These are phyloP conservation scores for Pyricularia grisea DNA, from an alignment of 2,329 filamentous ascomycete species.

Conservation along the genomic window DNA sequence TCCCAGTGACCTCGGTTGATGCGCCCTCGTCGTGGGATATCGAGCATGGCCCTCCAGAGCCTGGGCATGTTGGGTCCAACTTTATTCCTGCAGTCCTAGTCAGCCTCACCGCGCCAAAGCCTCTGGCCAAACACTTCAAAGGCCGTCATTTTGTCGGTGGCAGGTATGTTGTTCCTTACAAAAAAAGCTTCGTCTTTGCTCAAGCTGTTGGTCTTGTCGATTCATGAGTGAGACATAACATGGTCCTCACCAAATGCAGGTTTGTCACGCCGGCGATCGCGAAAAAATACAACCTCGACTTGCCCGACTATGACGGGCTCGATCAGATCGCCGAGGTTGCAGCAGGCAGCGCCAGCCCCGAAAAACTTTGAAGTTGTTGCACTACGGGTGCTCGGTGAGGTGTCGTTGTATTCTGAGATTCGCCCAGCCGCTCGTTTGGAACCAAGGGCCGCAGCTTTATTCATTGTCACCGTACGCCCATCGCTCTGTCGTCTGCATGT, in stretches of 20 bases:
- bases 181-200: constrained; percentile 3
- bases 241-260: constrained; percentile 27
- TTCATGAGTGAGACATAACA: neutral
- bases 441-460: neutral
- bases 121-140: constrained; percentile 71
- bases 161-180: constrained; percentile 39
- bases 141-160: constrained; percentile 91
- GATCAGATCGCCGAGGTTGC: constrained; percentile 82
- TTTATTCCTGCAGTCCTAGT: constrained; percentile 78
- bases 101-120: constrained; percentile 89
- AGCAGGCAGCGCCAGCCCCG: constrained; percentile 19
- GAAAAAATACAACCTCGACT: constrained; percentile 75
- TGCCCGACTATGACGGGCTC: constrained; percentile 74
- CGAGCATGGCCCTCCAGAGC: constrained; percentile 68
- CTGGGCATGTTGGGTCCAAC: constrained; percentile 61
- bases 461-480: neutral
- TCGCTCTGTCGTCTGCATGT: neutral
- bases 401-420: neutral
- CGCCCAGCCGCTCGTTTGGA: neutral
- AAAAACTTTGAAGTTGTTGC: neutral
- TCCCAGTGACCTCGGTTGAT: constrained; percentile 83
- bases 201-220: neutral
- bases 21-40: constrained; percentile 94
- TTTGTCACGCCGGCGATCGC: constrained; percentile 74
- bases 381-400: neutral